phyloP scores from a whole-genome alignment of 1,139 yeast species.

The Kodamaea anthophila region DNA sequence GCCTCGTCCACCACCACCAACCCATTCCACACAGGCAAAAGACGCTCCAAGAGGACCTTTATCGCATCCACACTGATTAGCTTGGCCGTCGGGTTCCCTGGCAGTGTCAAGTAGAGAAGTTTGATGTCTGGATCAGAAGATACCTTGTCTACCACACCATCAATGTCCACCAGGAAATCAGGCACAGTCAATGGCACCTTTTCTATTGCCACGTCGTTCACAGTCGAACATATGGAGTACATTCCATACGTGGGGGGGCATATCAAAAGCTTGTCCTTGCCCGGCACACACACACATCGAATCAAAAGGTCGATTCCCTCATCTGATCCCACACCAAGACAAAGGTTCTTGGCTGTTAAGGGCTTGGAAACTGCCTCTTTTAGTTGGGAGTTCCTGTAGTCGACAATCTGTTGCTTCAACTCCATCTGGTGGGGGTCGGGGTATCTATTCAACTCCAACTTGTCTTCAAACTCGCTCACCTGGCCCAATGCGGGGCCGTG shows the following conservation, averaged over 20 bases:
- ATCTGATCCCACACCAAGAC: slow-evolving; percentile 96
- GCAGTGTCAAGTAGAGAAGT: slow-evolving; percentile 82
- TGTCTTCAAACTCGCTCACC: slow-evolving; percentile 19
- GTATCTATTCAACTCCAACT: slow-evolving; percentile 69
- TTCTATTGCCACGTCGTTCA: slow-evolving; percentile 77
- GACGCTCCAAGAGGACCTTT: slow-evolving; percentile 44
- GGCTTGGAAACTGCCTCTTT: slow-evolving; percentile 16
- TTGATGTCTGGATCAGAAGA: slow-evolving; percentile 56
- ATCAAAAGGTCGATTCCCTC: slow-evolving; percentile 89
- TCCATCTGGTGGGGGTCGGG: slow-evolving; percentile 96
- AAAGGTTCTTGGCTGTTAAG: slow-evolving; percentile 62
- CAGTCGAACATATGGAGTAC: slow-evolving; percentile 87
- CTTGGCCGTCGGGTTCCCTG: slow-evolving; percentile 95
- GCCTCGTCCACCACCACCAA: slow-evolving; percentile 91
- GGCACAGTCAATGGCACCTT: slow-evolving; percentile 57
- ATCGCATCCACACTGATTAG: slow-evolving; percentile 46
- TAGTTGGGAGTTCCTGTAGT: slow-evolving; percentile 52
- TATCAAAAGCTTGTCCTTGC: slow-evolving; percentile 68
- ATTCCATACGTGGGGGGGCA: slow-evolving; percentile 98
- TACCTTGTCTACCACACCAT: slow-evolving; percentile 49
- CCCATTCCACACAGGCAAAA: slow-evolving; percentile 56
- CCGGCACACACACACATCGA: slow-evolving; percentile 81
- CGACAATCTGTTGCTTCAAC: slow-evolving; percentile 64
- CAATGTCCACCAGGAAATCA: slow-evolving; percentile 61
- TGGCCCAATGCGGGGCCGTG: slow-evolving; percentile 70